phyloP scores from a whole-genome alignment of 257 asterid species.

The Fraxinus anomala region DNA sequence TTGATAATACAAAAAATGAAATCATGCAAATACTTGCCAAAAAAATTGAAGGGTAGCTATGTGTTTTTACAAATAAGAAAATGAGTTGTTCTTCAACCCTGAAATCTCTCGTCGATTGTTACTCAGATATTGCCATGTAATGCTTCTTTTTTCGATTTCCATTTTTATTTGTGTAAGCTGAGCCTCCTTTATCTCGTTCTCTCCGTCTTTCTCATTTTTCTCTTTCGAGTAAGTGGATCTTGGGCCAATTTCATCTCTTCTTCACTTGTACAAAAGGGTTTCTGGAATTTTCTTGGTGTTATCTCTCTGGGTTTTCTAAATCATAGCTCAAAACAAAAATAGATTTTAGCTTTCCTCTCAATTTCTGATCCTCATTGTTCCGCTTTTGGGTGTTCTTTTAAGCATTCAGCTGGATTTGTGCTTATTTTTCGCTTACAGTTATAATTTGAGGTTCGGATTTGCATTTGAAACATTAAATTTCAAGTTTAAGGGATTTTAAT shows the following conservation, averaged over 20 bases:
- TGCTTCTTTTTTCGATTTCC: slow-evolving; percentile 25
- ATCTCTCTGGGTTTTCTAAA: slow-evolving; percentile 2
- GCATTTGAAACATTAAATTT: neutral
- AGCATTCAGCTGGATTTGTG: slow-evolving; percentile 27
- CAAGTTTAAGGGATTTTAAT: slow-evolving; percentile 19
- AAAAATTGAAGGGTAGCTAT: neutral
- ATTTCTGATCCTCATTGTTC: slow-evolving; percentile 20
- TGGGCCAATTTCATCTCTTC: slow-evolving; percentile 22
- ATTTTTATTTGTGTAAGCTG: slow-evolving; percentile 1
- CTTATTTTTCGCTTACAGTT: slow-evolving; percentile 1
- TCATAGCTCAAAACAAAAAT: neutral
- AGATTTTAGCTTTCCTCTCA: slow-evolving; percentile 16
- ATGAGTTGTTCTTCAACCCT: slow-evolving; percentile 43
- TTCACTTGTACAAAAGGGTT: slow-evolving; percentile 29
- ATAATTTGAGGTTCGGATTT: slow-evolving; percentile 9
- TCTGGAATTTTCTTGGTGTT: slow-evolving; percentile 24
- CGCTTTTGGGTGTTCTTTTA: neutral
- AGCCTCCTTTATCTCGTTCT: slow-evolving; percentile 15
- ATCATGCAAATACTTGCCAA: slow-evolving; percentile 18
- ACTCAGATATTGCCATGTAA: slow-evolving; percentile 33
- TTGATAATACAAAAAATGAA: neutral
- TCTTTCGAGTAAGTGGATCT: slow-evolving; percentile 34
- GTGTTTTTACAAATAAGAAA: slow-evolving; percentile 3
- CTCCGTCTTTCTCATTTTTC: neutral
- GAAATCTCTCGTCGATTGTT: slow-evolving; percentile 35